These are phyloP conservation scores for Aureobasidium sp. DNA, from an alignment of 2,329 filamentous ascomycete genomes.

Conservation along the genomic window DNA sequence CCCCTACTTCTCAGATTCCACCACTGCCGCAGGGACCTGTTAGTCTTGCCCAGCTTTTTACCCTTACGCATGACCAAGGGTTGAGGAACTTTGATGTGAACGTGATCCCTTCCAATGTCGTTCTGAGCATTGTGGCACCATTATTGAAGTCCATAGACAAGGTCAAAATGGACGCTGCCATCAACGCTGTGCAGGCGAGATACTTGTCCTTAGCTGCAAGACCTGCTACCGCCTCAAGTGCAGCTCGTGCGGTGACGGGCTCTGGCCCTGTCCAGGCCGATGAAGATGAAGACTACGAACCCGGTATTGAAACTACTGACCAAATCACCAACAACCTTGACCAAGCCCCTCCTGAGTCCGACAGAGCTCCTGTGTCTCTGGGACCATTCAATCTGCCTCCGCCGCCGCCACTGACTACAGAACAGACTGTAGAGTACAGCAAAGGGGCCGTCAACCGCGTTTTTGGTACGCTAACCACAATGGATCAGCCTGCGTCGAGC, in stretches of 20 bases:
- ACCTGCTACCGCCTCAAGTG: conserved; percentile 23
- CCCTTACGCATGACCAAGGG: conserved; percentile 67
- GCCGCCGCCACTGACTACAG: conserved; percentile 64
- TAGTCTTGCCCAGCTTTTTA: conserved; percentile 78
- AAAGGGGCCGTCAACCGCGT: conserved; percentile 69
- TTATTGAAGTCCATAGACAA: conserved; percentile 67
- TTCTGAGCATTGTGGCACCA: conserved; percentile 74
- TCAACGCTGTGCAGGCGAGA: conserved; percentile 48
- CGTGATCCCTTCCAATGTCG: conserved; percentile 65
- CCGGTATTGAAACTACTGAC: conserved; percentile 71
- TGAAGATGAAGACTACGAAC: conserved; percentile 90
- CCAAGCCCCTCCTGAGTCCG: conserved; percentile 47
- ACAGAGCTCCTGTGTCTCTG: conserved; percentile 47
- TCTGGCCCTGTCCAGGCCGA: conserved; percentile 59
- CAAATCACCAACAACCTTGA: conserved; percentile 74
- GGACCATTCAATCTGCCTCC: conserved; percentile 73
- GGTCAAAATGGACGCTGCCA: conserved; percentile 61
- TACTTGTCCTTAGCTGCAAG: conserved; percentile 33
- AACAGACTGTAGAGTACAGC: conserved; percentile 66
- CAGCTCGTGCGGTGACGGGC: conserved; percentile 28
- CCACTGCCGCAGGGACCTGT: conserved; percentile 69
- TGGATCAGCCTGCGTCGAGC: conserved; percentile 56
- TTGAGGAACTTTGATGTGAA: conserved; percentile 78
- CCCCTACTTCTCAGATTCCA: conserved; percentile 41
- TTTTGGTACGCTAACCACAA: conserved; percentile 66